These are phyloP conservation scores for Euphrasia arctica DNA, from an alignment of 305 asterid genomes.

Conservation along the genomic window DNA sequence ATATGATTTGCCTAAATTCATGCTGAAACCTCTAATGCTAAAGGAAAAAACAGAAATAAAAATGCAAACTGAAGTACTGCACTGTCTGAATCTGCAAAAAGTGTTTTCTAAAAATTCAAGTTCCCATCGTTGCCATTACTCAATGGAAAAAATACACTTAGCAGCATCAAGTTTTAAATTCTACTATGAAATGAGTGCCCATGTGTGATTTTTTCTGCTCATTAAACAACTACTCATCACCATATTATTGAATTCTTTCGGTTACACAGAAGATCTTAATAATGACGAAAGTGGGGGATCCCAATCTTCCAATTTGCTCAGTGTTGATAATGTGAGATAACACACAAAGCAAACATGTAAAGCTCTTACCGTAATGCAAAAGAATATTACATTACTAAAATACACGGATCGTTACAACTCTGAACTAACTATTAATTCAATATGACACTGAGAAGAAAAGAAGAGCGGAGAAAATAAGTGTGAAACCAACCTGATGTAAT, in stretches of 20 bases:
- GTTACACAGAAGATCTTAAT: constrained; percentile 4
- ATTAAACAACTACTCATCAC: constrained; percentile 15
- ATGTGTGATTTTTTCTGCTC: constrained; percentile 9
- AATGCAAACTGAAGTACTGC: neutral
- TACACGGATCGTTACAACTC: constrained; percentile 10
- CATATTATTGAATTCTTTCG: constrained; percentile 2
- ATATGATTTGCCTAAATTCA: neutral
- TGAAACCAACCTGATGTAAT: constrained; percentile 67
- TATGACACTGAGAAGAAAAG: constrained; percentile 21
- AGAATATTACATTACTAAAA: constrained; percentile 8
- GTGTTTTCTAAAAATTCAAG: neutral
- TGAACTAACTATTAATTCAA: constrained; percentile 1
- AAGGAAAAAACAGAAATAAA: constrained; percentile 1
- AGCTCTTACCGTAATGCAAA: constrained; percentile 1
- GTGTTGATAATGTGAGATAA: constrained; percentile 3
- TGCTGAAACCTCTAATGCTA: neutral
- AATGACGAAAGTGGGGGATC: constrained; percentile 5
- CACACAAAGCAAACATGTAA: constrained; percentile 7
- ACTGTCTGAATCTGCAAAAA: constrained; percentile 5
- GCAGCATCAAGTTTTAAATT: constrained; percentile 11
- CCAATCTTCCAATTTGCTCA: constrained; percentile 8
- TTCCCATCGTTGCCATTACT: constrained; percentile 2
- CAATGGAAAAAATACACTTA: constrained; percentile 20
- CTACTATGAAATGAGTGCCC: constrained; percentile 5
- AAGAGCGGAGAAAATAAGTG: constrained; percentile 10